Percentiles rank a stretch among this genome's conserved stretches.
phyloP scores from a whole-genome alignment of 768 basidiomycete species.

The Cubamyces lactineus region DNA sequence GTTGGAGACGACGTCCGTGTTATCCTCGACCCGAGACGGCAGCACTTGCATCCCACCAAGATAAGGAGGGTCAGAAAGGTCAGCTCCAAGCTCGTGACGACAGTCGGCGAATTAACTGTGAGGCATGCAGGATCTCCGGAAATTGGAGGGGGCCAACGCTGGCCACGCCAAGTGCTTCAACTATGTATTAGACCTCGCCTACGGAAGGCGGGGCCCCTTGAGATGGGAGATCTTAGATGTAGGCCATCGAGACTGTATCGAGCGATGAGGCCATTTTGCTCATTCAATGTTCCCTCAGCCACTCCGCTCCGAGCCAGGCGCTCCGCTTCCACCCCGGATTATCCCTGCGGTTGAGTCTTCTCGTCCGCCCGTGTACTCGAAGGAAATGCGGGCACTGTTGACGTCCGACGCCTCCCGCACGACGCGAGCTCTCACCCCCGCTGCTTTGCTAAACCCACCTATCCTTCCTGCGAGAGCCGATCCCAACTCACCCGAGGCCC shows the following conservation, averaged over 20 bases:
- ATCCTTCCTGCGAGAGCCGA: slow-evolving; percentile 60
- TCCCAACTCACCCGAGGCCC: slow-evolving; percentile 59
- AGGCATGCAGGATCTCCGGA: slow-evolving; percentile 51
- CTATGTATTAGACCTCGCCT: slow-evolving; percentile 67
- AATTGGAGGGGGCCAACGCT: slow-evolving; percentile 55
- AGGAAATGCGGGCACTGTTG: slow-evolving; percentile 65
- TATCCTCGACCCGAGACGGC: slow-evolving; percentile 41
- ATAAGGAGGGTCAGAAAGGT: slow-evolving; percentile 59
- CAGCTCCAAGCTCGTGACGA: no score
- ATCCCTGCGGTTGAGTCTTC: slow-evolving; percentile 56
- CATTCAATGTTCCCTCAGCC: slow-evolving; percentile 45
- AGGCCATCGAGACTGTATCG: slow-evolving; percentile 23
- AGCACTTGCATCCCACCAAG: slow-evolving; percentile 42
- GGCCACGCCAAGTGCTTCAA: slow-evolving; percentile 55
- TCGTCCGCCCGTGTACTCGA: slow-evolving; percentile 67
- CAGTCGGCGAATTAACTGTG: no score
- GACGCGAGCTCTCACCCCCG: slow-evolving; percentile 47
- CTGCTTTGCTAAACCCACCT: slow-evolving; percentile 52
- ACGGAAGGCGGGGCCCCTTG: slow-evolving; percentile 75
- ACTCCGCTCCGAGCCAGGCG: slow-evolving; percentile 51
- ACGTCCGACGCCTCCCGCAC: slow-evolving; percentile 50
- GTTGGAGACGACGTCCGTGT: slow-evolving; percentile 59
- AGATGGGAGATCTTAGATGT: slow-evolving; percentile 73
- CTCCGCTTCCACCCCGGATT: slow-evolving; percentile 47
- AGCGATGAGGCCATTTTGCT: slow-evolving; percentile 6